Evolutionary conservation across 1,284 basidiomycete species (phyloP).

Genomic region (Polyporus tsugae): DNA sequence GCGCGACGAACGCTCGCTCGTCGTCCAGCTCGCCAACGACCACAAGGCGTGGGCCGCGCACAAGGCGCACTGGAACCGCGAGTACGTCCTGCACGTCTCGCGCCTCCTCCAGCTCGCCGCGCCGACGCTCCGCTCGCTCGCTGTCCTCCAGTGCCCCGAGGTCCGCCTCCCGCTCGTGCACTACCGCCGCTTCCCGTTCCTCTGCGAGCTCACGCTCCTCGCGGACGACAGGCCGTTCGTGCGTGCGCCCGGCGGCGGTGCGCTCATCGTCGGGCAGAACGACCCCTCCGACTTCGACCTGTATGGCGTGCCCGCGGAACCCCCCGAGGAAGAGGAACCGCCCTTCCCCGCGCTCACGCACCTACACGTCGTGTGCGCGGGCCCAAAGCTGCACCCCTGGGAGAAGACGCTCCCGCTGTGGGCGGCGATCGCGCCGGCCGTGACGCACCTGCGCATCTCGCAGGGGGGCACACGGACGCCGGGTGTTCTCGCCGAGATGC

Average conservation of each 20-base stretch:
- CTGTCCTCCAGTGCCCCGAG: conserved; percentile 28
- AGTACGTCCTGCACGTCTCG: conserved; percentile 27
- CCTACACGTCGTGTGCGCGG: conserved; percentile 28
- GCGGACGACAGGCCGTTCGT: conserved; percentile 30
- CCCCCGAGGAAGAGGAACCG: conserved; percentile 5
- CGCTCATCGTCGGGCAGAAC: conserved; percentile 22
- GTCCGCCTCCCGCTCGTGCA: conserved; percentile 30
- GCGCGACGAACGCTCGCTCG: conserved; percentile 25
- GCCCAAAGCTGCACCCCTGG: conserved; percentile 31
- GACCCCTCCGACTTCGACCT: conserved; percentile 31
- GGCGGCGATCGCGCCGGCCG: conserved; percentile 24
- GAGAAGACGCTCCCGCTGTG: conserved; percentile 30
- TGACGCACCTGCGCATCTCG: conserved; percentile 29
- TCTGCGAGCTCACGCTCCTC: conserved; percentile 32
- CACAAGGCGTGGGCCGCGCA: conserved; percentile 22
- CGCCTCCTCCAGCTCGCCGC: conserved; percentile 29
- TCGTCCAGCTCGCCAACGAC: conserved; percentile 29
- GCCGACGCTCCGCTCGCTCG: conserved; percentile 27
- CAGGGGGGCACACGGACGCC: conserved; percentile 22
- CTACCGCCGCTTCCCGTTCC: conserved; percentile 21
- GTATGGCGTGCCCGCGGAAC: conserved; percentile 15
- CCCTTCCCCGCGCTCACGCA: conserved; percentile 28
- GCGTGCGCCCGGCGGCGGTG: conserved; percentile 18
- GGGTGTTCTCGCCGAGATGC: conserved; percentile 21
- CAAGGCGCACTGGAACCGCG: conserved; percentile 30